Evolutionary conservation across 805 yeast species (phyloP), one percentile per base, ranked within the genome.

Genomic region (Hanseniaspora nectarophila): DNA sequence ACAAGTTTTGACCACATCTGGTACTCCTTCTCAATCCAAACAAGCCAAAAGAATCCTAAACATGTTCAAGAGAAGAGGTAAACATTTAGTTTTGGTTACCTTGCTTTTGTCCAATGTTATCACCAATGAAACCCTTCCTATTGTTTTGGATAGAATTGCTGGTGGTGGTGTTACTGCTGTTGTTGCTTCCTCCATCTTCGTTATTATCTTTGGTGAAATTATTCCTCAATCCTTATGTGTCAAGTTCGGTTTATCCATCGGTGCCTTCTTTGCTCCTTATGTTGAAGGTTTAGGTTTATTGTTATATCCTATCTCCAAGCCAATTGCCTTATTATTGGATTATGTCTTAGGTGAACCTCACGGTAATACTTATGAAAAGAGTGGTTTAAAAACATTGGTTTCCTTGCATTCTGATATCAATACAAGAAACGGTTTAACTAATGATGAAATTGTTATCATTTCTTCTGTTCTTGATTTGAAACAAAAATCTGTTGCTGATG

Each of bases 151-250:
- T 65, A 75, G 94, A 52, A 83, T 90, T 59, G 75, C 92, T 13
- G 97, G 97, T 45, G 97, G 97, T 40, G 98, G 98, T 1, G 83
- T 95, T 84, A 89, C 92, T 13, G 98, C 98, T 0, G 95, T 90
- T 34, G 85, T 88, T 13, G 76, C 88, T 12, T 82, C 97, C n/a
- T 89, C 98, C 0, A 89, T 84, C 2, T 77, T 89, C 24, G 90
- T 90, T 63, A 97, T 90, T 47, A 76, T 90, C 12, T 90, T 90
- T 67, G 98, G 98, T 55, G 98, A 90, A 63, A 85, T 90, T 60
- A 90, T 90, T 56, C 98, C 98, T 2, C 98, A 90, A 68, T 81
- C 92, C 20, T 73, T 88, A 39, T 87, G 94, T 67, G 98, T 90
- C 18, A 74, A 97, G 40, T 89, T 86, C 63, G 98, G 98, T 1